phyloP scores from a whole-genome alignment of 2,329 filamentous ascomycete genomes.

The Hypoxylon sp. region DNA sequence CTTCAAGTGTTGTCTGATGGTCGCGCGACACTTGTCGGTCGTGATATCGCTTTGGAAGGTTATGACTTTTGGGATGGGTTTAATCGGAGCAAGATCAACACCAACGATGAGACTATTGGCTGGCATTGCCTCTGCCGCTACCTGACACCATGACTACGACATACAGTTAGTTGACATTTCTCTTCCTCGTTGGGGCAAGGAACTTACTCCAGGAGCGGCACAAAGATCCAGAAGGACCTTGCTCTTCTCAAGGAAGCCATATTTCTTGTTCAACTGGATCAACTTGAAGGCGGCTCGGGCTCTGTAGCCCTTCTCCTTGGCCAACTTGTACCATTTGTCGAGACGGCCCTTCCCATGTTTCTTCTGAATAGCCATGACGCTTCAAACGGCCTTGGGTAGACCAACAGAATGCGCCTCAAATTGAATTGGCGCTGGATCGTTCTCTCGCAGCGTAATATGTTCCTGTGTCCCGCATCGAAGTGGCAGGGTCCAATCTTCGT shows the following conservation, averaged over 20 bases:
- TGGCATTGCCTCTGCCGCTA: conserved; percentile 96
- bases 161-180: conserved; percentile 48
- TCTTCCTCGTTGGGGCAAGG: background rate
- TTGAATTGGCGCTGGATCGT: conserved; percentile 15
- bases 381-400: conserved; percentile 12
- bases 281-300: conserved; percentile 97
- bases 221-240: conserved; percentile 97
- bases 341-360: conserved; percentile 98
- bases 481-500: conserved; percentile 20
- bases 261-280: conserved; percentile 98
- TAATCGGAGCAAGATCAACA: conserved; percentile 95
- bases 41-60: conserved; percentile 99
- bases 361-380: conserved; percentile 92
- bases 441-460: conserved; percentile 20
- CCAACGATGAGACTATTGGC: conserved; percentile 89
- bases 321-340: conserved; percentile 98
- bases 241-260: conserved; percentile 96
- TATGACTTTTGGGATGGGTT: conserved; percentile 92
- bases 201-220: conserved; percentile 80
- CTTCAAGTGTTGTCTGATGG: conserved; percentile 89
- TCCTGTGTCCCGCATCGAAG: conserved; percentile 34
- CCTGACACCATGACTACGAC: conserved; percentile 89
- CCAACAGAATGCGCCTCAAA: conserved; percentile 10
- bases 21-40: conserved; percentile 93
- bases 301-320: conserved; percentile 97